Evolutionary conservation across 352 stramenopile genomes (phyloP), one percentile per base, ranked within the genome.

Genomic region (Phytophthora podocarpi): DNA sequence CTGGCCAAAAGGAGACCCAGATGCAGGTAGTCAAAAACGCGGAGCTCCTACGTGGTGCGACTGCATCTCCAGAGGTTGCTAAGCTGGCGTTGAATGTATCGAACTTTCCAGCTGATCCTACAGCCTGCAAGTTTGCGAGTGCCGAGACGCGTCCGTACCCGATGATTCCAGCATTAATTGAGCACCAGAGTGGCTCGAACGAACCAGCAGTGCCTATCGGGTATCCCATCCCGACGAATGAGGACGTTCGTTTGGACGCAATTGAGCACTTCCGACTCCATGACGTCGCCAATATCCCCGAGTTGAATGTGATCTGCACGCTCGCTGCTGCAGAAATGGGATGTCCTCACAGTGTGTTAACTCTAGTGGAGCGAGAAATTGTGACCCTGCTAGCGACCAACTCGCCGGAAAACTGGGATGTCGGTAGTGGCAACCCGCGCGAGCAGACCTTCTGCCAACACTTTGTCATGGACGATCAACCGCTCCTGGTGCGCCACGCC

Each of bases 391-490:
- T 78, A 18, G 61, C 67, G 2, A 62, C 67, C 15, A 76, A 72
- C 23, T 28, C 34, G 12, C 58, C 58, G 0, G 48, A 55, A 5
- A 63, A 66, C 20, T 71, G 63, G 60, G 49, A 73, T 9, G 21
- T 76, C 20, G 68, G 68, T 4, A 70, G 52, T 34, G 59, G 64
- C 1, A 72, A 70, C 26, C 59, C 60, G 5, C 55, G 72, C 1
- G 60, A 74, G 21, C 60, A 81, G 45, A 72, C 66, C 0, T 78
- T 81, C 36, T 81, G 72, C 42, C 59, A 72, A 45, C 72, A 81
- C 31, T 74, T 76, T 27, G 56, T 81, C 36, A 78, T 81, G 72
- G 64, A 74, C 11, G 57, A 75, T 0, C 59, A 69, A 7, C 72
- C 72, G 10, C 39, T 81, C n/a, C 47, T 81, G 0, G 66, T 81